These are phyloP conservation scores for Aspergillus melleus DNA, from an alignment of 2,329 filamentous ascomycete species.

Conservation along the genomic window DNA sequence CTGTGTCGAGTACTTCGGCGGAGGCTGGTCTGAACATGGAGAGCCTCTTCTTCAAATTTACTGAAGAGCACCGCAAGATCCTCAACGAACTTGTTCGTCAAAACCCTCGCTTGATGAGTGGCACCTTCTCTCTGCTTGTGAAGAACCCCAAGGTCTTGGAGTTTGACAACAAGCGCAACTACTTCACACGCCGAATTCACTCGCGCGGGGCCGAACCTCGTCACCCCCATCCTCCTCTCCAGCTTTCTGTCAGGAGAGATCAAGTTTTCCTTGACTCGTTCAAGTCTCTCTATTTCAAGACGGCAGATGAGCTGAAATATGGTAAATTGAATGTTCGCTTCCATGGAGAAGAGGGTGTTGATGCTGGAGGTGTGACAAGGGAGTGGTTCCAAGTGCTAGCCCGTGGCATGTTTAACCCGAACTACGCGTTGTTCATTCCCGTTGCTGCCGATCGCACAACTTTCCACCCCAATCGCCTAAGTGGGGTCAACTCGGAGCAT, in stretches of 20 bases:
- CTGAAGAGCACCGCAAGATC: constrained; percentile 95
- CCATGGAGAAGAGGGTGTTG: constrained; percentile 95
- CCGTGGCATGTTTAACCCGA: constrained; percentile 97
- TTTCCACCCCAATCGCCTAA: constrained; percentile 96
- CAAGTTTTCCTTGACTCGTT: constrained; percentile 98
- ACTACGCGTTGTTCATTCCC: constrained; percentile 93
- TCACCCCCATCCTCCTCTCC: constrained; percentile 72
- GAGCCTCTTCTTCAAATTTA: constrained; percentile 93
- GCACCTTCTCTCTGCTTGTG: constrained; percentile 90
- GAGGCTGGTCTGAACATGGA: constrained; percentile 73
- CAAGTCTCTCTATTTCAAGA: constrained; percentile 97
- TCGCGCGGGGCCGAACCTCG: constrained; percentile 68
- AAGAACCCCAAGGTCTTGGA: constrained; percentile 99
- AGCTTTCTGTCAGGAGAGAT: constrained; percentile 86
- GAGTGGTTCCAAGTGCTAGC: constrained; percentile 99
- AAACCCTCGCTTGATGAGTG: constrained; percentile 97
- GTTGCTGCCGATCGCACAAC: constrained; percentile 97
- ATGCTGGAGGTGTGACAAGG: constrained; percentile 93
- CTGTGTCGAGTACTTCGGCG: constrained; percentile 72
- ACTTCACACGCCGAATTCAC: constrained; percentile 94
- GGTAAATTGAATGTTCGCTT: constrained; percentile 98
- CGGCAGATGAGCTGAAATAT: constrained; percentile 95
- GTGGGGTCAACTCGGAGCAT: constrained; percentile 92
- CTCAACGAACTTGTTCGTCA: constrained; percentile 96
- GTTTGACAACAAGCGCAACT: constrained; percentile 99